Percentiles rank a stretch among this genome's conserved stretches.
Conservation (phyloP, 164 flowering plant species). For the Houttuynia cordata region DNA sequence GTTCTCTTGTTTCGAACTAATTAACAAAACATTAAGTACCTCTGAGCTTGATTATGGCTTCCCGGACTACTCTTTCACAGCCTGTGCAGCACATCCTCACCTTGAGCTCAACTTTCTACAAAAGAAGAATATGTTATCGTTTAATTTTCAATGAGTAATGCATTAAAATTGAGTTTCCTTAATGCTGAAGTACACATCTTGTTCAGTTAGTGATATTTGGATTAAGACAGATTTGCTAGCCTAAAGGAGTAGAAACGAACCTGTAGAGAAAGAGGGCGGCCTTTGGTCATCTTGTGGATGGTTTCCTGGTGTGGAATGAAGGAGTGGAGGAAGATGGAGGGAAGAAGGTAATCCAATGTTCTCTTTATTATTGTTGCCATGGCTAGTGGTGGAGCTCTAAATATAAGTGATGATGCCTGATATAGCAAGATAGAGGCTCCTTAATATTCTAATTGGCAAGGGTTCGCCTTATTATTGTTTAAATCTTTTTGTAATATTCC, state of each 20-base stretch:
- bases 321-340: conserved; percentile 9
- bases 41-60: conserved; percentile 79
- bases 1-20: too few relatives aligned
- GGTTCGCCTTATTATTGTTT: conserved; percentile 27
- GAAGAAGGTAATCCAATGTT: conserved; percentile 10
- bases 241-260: conserved; percentile 22
- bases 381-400: conserved; percentile 1
- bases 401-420: not conserved
- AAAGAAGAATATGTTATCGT: not conserved
- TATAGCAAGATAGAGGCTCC: conserved; percentile 5
- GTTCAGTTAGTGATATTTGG: too few relatives aligned
- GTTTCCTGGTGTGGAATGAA: conserved; percentile 23
- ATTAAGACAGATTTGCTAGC: not conserved
- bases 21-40: conserved; percentile 28
- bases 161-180: too few relatives aligned
- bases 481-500: conserved; percentile 16
- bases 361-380: conserved; percentile 30
- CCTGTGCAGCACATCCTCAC: conserved; percentile 98
- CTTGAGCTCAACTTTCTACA: conserved; percentile 83
- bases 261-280: conserved; percentile 81
- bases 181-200: too few relatives aligned
- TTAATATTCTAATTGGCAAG: conserved; percentile 29
- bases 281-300: conserved; percentile 49
- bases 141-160: not conserved
- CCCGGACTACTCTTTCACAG: conserved; percentile 77